Conservation (phyloP, 1,284 basidiomycete genomes). For the Puccinia brachypodii region DNA sequence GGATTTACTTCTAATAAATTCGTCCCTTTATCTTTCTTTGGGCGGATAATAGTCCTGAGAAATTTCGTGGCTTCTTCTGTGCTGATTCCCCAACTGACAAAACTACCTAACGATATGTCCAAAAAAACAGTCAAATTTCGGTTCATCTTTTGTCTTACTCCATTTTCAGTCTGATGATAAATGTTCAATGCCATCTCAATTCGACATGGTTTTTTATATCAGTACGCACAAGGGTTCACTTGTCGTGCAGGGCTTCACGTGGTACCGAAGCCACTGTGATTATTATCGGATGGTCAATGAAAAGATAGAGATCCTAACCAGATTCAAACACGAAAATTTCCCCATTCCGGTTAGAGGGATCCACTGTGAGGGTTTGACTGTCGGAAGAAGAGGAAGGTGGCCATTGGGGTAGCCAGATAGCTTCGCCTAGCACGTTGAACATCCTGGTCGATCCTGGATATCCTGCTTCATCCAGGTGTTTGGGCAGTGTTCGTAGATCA, state of each 20-base stretch:
- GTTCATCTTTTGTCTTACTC: background rate
- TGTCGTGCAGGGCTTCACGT: background rate
- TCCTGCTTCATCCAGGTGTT: slow-evolving; percentile 24
- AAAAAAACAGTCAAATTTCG: background rate
- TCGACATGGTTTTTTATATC: background rate
- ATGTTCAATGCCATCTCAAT: background rate
- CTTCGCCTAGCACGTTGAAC: slow-evolving; percentile 46
- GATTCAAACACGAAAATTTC: slow-evolving; percentile 49
- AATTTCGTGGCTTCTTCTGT: slow-evolving; percentile 19
- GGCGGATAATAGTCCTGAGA: slow-evolving; percentile 23
- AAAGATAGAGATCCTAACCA: slow-evolving; percentile 29
- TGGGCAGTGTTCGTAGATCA: slow-evolving; percentile 26
- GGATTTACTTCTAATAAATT: slow-evolving; percentile 18
- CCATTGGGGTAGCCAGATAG: slow-evolving; percentile 45
- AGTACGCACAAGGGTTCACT: slow-evolving; percentile 2
- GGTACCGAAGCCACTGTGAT: background rate
- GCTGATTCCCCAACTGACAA: slow-evolving; percentile 41
- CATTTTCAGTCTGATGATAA: background rate
- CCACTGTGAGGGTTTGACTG: background rate
- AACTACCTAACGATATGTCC: slow-evolving; percentile 24
- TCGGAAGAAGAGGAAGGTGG: slow-evolving; percentile 12
- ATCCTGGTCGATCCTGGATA: slow-evolving; percentile 2
- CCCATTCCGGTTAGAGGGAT: background rate
- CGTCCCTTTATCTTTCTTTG: background rate
- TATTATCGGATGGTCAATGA: slow-evolving; percentile 13